Conservation (phyloP, 1,284 basidiomycete species). For the Cystobasidium pallidum region DNA sequence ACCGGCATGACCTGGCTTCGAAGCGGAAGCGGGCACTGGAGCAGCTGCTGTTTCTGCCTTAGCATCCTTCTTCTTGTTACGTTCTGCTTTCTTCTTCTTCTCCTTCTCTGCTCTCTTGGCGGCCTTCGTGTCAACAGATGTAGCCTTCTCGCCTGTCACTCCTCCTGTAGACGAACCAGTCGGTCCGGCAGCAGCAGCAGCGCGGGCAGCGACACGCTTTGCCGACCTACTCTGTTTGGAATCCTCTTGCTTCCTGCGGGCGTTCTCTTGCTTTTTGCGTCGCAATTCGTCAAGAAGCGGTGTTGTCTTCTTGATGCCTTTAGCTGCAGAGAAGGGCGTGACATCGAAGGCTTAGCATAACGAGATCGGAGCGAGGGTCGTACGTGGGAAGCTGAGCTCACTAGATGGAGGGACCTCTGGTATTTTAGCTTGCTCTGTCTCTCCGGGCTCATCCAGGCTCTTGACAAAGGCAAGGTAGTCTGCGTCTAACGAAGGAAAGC, state of each 20-base stretch:
- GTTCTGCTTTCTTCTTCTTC: slow-evolving; percentile 10
- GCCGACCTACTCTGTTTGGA: slow-evolving; percentile 41
- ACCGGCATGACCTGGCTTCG: background rate
- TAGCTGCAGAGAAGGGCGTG: background rate
- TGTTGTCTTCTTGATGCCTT: slow-evolving; percentile 66
- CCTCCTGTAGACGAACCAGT: background rate
- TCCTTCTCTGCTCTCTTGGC: slow-evolving; percentile 6
- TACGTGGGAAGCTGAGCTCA: background rate
- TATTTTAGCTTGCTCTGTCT: slow-evolving; percentile 8
- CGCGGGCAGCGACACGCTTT: background rate
- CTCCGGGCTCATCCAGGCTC: slow-evolving; percentile 57
- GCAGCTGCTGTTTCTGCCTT: slow-evolving; percentile 21
- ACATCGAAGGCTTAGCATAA: background rate
- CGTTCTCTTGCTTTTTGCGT: slow-evolving; percentile 67
- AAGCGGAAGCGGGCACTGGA: background rate
- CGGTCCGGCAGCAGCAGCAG: background rate
- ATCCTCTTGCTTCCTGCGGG: slow-evolving; percentile 35
- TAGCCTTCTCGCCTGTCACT: background rate
- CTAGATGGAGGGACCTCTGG: background rate
- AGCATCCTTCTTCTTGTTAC: slow-evolving; percentile 12
- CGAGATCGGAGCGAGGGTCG: background rate
- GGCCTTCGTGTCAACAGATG: slow-evolving; percentile 8
- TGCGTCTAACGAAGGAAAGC: slow-evolving; percentile 64
- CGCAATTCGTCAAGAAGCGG: slow-evolving; percentile 83
- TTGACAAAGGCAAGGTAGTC: slow-evolving; percentile 80